Evolutionary conservation across 495 filamentous ascomycete genomes (phyloP).

Genomic region (Cryomyces minteri): DNA sequence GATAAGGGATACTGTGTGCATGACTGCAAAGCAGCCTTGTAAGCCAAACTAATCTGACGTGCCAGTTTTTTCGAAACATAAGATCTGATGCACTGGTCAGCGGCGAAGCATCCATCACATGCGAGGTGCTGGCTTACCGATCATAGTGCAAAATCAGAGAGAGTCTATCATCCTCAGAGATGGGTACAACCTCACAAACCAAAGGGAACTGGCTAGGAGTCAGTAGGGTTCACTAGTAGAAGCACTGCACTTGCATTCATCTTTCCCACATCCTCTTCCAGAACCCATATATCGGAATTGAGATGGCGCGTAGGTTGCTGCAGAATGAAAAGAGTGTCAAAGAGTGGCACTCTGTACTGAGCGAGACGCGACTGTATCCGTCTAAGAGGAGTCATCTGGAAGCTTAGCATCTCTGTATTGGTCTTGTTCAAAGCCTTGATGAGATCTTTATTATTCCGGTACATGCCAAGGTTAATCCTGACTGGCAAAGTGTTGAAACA

Average conservation of each 20-base stretch:
- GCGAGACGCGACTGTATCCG: conserved; percentile 32
- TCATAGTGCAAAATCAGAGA: conserved; percentile 5
- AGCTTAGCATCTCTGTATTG: conserved; percentile 36
- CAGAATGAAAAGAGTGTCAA: conserved; percentile 61
- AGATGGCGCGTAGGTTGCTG: conserved; percentile 35
- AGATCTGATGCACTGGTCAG: conserved; percentile 8
- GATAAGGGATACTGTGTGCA: conserved; percentile 5
- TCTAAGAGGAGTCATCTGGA: conserved; percentile 53
- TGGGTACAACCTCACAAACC: conserved; percentile 4
- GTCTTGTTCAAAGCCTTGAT: conserved; percentile 31
- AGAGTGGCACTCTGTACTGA: conserved; percentile 29
- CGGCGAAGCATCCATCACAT: too few relatives aligned
- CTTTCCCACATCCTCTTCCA: conserved; percentile 45
- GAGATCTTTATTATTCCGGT: conserved; percentile 30
- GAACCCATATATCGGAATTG: conserved; percentile 40
- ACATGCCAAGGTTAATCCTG: conserved; percentile 31
- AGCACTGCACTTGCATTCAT: conserved; percentile 43
- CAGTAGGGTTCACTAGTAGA: background rate
- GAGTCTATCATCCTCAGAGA: background rate
- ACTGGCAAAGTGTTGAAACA: conserved; percentile 81
- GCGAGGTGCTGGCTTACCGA: conserved; percentile 9
- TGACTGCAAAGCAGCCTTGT: conserved; percentile 19
- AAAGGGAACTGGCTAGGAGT: conserved; percentile 1
- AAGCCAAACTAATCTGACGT: conserved; percentile 27
- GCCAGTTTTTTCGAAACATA: conserved; percentile 23